Base-by-base conservation (phyloP, 2,329 filamentous ascomycete genomes). In the Ophiostoma ulmi region DNA sequence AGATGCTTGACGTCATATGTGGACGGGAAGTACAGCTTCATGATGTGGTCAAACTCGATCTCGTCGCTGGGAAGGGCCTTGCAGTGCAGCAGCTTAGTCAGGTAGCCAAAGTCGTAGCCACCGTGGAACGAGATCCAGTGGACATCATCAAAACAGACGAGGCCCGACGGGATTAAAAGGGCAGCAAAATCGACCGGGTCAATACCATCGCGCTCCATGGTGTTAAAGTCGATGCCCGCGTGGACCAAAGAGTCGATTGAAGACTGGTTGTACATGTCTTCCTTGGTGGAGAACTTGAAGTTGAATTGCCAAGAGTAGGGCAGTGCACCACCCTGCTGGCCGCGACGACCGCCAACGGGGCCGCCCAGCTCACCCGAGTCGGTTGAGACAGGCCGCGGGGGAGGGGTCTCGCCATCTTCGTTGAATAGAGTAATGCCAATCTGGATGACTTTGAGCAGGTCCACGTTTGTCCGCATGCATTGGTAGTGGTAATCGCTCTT, bases 401-500 rank as follows among this genome's bases (percentile, higher is more conserved):
- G 92, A 0, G 93, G 92, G 1, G 93, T 88, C 75, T 98, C 92
- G 72, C 95, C 95, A 73, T 97, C 90, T 72, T 93, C 87, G 73
- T 93, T 94, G 83, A 97, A 98, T 20, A 99, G 84, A 3, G 94
- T 97, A 76, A 99, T 90, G 72, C 95, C 95, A 71, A 99, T 90
- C 79, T 99, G 95, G 74, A 99, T 98, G 75, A 98, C 94, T 80
- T 97, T 97, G 77, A 99, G 87, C 77, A 99, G 88, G 78, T 99
- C 95, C 77, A 99, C 95, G 78, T 99, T 99, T 76, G 93, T 96
- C 73, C 95, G 91, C 66, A 99, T 85, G 72, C 94, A 98, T 83
- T 99, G 95, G 81, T 99, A 99, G 79, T 99, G 95, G 78, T 99
- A 99, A 77, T 97, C 94, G 74, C 93, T 95, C 82, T 97, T 98